Evolutionary conservation across 352 stramenopile genomes (phyloP), one percentile per base, ranked within the genome.

Genomic region (Phytophthora podocarpi): DNA sequence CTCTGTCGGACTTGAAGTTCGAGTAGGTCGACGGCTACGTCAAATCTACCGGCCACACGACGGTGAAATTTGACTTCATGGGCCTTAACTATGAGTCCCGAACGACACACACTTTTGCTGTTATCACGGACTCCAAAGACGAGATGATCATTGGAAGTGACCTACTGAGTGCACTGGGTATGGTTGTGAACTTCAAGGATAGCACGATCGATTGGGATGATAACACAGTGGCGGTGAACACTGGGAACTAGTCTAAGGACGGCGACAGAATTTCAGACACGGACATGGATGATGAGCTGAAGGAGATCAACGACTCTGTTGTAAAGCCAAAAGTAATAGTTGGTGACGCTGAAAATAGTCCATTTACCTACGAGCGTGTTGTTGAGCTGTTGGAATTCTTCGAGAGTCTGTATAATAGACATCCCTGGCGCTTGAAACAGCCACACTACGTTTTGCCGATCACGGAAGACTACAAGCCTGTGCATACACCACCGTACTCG

Each of bases 31-130:
- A 60, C 2, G 52, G 52, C 0, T 37, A 1, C 1, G 23, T 52
- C 6, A 36, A 52, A 1, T 4, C 40, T n/a, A 11, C 15, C 5
- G 31, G 28, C 5, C 5, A 24, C 8, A 52, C 21, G 8, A 13
- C 7, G 4, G 41, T 61, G 12, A 26, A 46, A 16, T 61, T 61
- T 8, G 15, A 41, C 3, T 61, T 53, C 18, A 18, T 48, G 42
- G 41, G 32, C 27, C 7, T 61, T 10, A 53, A 47, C 26, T 41
- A 46, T 8, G 23, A 11, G 1, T 21, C 40, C 0, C 42, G 23
- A 2, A 61, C 41, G 5, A 39, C 31, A 2, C 30, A 60, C 15
- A 1, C 1, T 1, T 62, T 54, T 10, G 24, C 2, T 1, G 24
- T 62, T 6, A 54, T 62, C 10, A 9, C 7, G 0, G 9, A 54